Evolutionary conservation across 1,139 yeast genomes (phyloP), one percentile per base, ranked within the genome.

Genomic region (Hanseniaspora sp.): DNA sequence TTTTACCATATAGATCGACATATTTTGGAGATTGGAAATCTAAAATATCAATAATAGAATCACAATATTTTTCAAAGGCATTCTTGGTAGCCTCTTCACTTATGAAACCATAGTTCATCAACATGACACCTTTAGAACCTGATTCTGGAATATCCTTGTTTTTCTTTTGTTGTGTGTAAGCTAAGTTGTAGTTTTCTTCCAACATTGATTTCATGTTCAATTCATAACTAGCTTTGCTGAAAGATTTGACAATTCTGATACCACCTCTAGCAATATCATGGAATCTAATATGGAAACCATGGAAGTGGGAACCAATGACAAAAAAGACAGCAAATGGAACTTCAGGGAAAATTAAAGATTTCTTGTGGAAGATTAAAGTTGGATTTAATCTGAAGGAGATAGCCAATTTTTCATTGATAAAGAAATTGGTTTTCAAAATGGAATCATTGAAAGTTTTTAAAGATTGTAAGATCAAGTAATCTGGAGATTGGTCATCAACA

Each of bases 141-240:
- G 98, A 98, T 75, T 92, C 98, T 46, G 98, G 98, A 57, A 92
- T 92, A 73, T 92, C 98, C 74, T 92, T 92, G 72, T 92, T 92
- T 73, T 92, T 92, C 62, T 92, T 79, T 73, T 92, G 98, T 72
- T 92, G 98, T 46, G 98, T 92, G 58, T 84, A 82, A 45, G 98
- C 98, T 69, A 92, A 78, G 68, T 90, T 90, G 71, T 92, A 92
- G 71, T 92, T 92, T 69, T 92, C 98, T 69, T 92, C 98, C 70
- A 92, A 88, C 69, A 92, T 78, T 62, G 86, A 86, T 63, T 95
- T 80, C 59, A 83, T 84, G 67, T 92, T 92, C 65, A 82, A 80
- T 55, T 84, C 80, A 69, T 88, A 92, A 48, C 90, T 90, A 70
- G 92, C 97, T 58, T 75, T 72, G 52, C 86, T 83, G 68, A 95